Conservation (phyloP, 176 grass and related monocot species). For the Phoenix roebelenii region DNA sequence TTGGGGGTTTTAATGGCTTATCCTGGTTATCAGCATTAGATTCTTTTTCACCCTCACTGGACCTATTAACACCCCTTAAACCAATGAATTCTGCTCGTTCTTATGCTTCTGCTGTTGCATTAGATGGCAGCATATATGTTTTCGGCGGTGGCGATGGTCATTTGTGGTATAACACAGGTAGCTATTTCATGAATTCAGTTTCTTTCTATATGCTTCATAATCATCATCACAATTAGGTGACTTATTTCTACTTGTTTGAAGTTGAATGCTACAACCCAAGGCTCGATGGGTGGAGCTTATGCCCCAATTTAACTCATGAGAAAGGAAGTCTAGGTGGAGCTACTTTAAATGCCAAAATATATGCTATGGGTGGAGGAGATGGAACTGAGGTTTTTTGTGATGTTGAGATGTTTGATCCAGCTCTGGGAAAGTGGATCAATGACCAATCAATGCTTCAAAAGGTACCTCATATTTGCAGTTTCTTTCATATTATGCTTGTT, state of each 20-base stretch:
- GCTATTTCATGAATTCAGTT: constrained; percentile 5
- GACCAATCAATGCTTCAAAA: constrained; percentile 66
- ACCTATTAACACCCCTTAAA: constrained; percentile 58
- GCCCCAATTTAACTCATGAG: constrained; percentile 31
- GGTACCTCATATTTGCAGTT: constrained; percentile 17
- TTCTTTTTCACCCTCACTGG: constrained; percentile 63
- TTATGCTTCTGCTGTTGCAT: constrained; percentile 52
- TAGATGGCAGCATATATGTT: constrained; percentile 67
- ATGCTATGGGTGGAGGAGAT: constrained; percentile 57
- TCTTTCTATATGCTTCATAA: constrained; percentile 7
- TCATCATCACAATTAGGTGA: constrained; percentile 5
- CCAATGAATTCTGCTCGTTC: constrained; percentile 40
- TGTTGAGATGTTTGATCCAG: constrained; percentile 65
- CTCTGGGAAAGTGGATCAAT: constrained; percentile 51
- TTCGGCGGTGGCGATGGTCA: constrained; percentile 57
- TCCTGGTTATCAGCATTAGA: constrained; percentile 50
- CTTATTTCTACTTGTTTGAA: constrained; percentile 29
- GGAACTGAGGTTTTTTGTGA: constrained; percentile 50
- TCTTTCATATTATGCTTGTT: too few species aligned
- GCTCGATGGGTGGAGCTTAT: constrained; percentile 47
- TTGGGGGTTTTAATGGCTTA: constrained; percentile 56
- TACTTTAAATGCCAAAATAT: constrained; percentile 51
- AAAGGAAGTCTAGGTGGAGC: constrained; percentile 58
- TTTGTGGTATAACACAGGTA: constrained; percentile 70
- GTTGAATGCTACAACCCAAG: constrained; percentile 66